Evolutionary conservation across 371 early-diverging fungal genomes (phyloP).

Genomic region (Thermomucor indicae-seudaticae): DNA sequence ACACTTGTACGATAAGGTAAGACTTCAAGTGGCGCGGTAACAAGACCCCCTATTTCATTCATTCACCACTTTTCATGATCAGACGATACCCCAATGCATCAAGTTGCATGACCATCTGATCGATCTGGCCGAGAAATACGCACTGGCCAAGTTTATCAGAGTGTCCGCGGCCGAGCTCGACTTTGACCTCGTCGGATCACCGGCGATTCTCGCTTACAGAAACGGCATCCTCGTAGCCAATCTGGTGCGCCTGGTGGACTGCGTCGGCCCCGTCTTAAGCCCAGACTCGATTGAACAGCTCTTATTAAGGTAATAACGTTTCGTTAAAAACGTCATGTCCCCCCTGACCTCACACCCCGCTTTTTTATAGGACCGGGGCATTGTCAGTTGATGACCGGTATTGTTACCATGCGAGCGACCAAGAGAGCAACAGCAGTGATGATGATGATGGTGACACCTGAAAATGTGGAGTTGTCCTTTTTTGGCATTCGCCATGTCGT

Average conservation of each 20-base stretch:
- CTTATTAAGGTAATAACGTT: conserved; percentile 35
- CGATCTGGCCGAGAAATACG: conserved; percentile 39
- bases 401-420: too few species aligned
- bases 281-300: conserved; percentile 36
- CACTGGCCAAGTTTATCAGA: conserved; percentile 45
- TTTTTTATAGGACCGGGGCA: too few species aligned
- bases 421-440: too few species aligned
- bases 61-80: conserved; percentile 1
- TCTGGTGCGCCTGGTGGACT: conserved; percentile 44
- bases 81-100: conserved; percentile 33
- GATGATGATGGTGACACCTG: too few species aligned
- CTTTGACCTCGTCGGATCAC: conserved; percentile 51
- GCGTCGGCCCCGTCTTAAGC: conserved; percentile 30
- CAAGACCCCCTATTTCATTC: neutral
- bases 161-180: conserved; percentile 44
- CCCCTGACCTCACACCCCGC: too few species aligned
- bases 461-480: too few species aligned
- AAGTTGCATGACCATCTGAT: conserved; percentile 28
- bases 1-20: conserved; percentile 47
- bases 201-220: conserved; percentile 49
- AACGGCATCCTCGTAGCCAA: conserved; percentile 45
- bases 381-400: too few species aligned
- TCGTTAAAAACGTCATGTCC: too few species aligned
- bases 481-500: too few species aligned
- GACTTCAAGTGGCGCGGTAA: neutral